phyloP scores from a whole-genome alignment of 345 rosid species.

The Murraya paniculata region DNA sequence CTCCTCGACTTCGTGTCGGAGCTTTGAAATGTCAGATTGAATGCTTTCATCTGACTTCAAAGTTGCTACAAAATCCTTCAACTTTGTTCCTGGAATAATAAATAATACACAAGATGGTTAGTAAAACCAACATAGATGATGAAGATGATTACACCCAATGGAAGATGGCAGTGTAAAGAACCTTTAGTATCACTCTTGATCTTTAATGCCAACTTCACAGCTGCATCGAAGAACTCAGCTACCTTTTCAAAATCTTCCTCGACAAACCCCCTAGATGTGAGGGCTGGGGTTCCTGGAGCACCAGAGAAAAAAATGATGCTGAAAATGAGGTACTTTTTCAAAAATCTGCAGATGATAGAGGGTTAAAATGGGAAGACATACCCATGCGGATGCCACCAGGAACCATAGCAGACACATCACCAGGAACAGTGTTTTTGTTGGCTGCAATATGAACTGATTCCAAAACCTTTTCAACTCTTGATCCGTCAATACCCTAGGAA shows the following conservation, averaged over 20 bases:
- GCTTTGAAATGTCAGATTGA: conserved; percentile 65
- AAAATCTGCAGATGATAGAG: conserved; percentile 5
- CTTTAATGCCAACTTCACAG: conserved; percentile 78
- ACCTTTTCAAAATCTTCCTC: conserved; percentile 91
- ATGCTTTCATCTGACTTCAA: conserved; percentile 53
- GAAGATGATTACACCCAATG: background rate
- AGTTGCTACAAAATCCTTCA: conserved; percentile 80
- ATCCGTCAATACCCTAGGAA: conserved; percentile 85
- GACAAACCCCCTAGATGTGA: conserved; percentile 87
- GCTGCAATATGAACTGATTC: conserved; percentile 93
- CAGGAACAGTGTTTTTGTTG: conserved; percentile 93
- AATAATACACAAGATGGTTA: background rate
- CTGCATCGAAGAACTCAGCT: conserved; percentile 83
- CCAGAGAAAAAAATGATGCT: conserved; percentile 13
- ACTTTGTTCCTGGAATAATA: conserved; percentile 57
- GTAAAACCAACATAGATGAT: background rate
- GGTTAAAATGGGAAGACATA: conserved; percentile 27
- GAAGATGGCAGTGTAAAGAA: conserved; percentile 16
- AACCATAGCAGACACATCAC: conserved; percentile 98
- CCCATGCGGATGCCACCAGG: conserved; percentile 99
- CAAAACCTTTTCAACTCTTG: conserved; percentile 90
- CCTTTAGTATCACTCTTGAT: conserved; percentile 74
- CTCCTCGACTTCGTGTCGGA: conserved; percentile 66
- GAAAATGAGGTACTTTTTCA: background rate
- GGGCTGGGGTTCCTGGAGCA: conserved; percentile 87